Evolutionary conservation across 768 basidiomycete species (phyloP).

Genomic region (Boletus barrowsii): DNA sequence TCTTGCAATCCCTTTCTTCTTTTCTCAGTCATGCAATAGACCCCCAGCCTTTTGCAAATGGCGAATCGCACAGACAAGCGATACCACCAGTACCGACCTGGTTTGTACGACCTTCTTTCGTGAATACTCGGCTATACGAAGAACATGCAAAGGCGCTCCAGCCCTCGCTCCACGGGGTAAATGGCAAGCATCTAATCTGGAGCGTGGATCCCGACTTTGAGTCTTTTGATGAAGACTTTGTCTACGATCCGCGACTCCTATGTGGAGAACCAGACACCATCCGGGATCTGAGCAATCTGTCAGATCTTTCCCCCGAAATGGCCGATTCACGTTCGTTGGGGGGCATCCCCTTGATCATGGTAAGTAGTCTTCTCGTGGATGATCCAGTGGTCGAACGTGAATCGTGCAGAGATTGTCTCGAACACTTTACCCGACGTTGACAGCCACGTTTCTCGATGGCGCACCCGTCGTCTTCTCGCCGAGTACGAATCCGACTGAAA

Average conservation of each 20-base stretch:
- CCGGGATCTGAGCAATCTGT: constrained; percentile 38
- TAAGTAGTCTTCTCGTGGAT: constrained; percentile 19
- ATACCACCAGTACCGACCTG: constrained; percentile 44
- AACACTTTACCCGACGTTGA: constrained; percentile 72
- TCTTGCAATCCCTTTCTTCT: constrained; percentile 65
- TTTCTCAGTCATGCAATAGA: constrained; percentile 56
- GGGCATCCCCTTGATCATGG: constrained; percentile 25
- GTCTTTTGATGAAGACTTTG: constrained; percentile 31
- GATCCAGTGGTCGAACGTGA: constrained; percentile 13
- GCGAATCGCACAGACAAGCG: constrained; percentile 15
- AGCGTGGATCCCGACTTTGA: constrained; percentile 23
- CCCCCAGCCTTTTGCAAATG: constrained; percentile 12
- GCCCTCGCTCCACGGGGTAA: constrained; percentile 13
- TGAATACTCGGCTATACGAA: constrained; percentile 45
- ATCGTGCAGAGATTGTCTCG: constrained; percentile 59
- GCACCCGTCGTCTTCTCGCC: constrained; percentile 82
- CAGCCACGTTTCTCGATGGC: constrained; percentile 84
- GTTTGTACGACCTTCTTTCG: constrained; percentile 65
- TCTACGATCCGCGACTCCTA: constrained; percentile 20
- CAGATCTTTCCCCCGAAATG: constrained; percentile 17
- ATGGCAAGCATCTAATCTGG: constrained; percentile 26
- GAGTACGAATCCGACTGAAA: constrained; percentile 52
- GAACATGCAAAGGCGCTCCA: constrained; percentile 50
- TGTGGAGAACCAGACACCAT: constrained; percentile 10
- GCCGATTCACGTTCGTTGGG: constrained; percentile 13